Base-by-base conservation (phyloP, 371 early-diverging fungal species). In the Umbelopsis sp. region DNA sequence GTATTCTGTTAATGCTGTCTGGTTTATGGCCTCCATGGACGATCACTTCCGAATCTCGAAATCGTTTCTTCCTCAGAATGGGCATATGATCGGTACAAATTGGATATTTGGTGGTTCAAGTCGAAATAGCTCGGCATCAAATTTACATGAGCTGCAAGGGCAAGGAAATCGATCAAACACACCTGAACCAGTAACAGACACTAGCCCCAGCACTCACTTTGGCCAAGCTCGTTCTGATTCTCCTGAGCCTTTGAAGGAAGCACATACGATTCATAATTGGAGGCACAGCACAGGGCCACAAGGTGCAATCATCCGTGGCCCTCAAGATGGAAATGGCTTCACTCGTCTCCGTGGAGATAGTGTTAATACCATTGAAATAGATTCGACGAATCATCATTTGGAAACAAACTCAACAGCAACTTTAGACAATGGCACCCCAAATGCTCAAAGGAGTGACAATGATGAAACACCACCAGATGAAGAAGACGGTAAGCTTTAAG, bases 1-100 rank as follows among this genome's bases (percentile, higher is more conserved):
- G 9, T 95, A 95, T 69, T 85, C 89, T 11, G 89, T 89, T 0
- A 89, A 89, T 71, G 88, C 89, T 12, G 90, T 93, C 0, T 92
- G 92, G 91, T 85, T 93, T 70, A 94, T 94, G 94, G 88, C 92
- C 46, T 79, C 90, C 2, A 84, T 83, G 0, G 66, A 77, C 0
- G 76, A 80, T 48, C 72, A 78, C 12, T 70, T 72, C 24, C 73
- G 69, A 38, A 70, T 32, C 22, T 62, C 48, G 8, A 29, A 50
- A 29, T 63, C 63, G 2, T 63, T 29, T 14, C 37, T 48, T 11
- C 62, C 35, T 12, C 14, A 22, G 48, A 44, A 45, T 25, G 50
- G 44, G 10, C 67, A 57, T 57, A 35, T 25, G 18, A 57, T 57
- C 14, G 57, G 57, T 4, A 57, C 57, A 10, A 57, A 57, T 29